phyloP scores from a whole-genome alignment of 2,329 filamentous ascomycete genomes.

The Clarireedia homoeocarpa region DNA sequence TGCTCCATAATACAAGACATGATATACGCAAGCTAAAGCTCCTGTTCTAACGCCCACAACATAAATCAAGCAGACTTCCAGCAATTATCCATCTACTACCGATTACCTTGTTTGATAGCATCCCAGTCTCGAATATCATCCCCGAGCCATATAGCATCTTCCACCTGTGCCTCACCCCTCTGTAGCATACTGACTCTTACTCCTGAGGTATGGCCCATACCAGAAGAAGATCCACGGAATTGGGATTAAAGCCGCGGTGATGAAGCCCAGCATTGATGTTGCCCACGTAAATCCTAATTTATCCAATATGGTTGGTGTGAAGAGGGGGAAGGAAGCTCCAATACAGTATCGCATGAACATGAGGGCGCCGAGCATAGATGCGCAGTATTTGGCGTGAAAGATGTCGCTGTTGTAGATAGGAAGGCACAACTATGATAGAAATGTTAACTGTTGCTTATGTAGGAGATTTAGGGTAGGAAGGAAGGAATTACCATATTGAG shows the following conservation, averaged over 20 bases:
- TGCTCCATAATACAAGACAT: no score
- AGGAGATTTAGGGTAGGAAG: no score
- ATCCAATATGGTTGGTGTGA: constrained; percentile 40
- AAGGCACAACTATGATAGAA: not conserved
- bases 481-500: constrained; percentile 43
- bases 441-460: not conserved
- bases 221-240: constrained; percentile 38
- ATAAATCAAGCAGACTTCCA: no score
- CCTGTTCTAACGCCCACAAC: no score
- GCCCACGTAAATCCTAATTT: constrained; percentile 36
- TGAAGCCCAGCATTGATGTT: constrained; percentile 35
- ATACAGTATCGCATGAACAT: constrained; percentile 18
- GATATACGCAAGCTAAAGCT: no score
- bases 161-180: not conserved
- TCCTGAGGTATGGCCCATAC: constrained; percentile 31
- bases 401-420: constrained; percentile 4
- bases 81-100: no score
- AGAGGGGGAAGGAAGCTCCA: constrained; percentile 25
- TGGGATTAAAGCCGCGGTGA: constrained; percentile 34
- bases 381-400: constrained; percentile 2
- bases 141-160: not conserved
- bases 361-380: constrained; percentile 1
- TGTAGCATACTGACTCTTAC: constrained; percentile 25
- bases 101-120: no score
- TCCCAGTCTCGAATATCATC: no score